Base-by-base conservation (phyloP, 2,329 filamentous ascomycete genomes). In the Raffaelea ambrosiae region DNA sequence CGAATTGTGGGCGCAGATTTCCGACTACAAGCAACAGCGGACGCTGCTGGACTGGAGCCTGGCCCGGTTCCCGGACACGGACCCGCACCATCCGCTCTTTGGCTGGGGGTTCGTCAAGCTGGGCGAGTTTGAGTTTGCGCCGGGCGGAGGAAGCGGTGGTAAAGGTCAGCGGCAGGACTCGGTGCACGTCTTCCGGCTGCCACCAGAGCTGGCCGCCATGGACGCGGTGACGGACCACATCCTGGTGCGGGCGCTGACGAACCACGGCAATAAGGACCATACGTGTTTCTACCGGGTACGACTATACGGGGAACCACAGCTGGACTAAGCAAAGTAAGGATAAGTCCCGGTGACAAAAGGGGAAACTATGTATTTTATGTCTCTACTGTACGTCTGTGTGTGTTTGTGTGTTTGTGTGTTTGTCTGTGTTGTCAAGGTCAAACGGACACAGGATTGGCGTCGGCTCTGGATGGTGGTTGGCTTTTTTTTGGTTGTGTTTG, bases 201-300 rank as follows among this genome's bases (percentile, higher is more conserved):
- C 70, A 51, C 55, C 70, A 16, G 70, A 79, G 49, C 62, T 83
- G 22, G 54, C 61, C n/a, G 59, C 60, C 2, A 62, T 82, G 16
- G 60, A 64, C 5, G 70, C 72, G 14, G 62, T 62, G 16, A 79
- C 79, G 4, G 69, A 72, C 43, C 66, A 74, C 9, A 59, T 84
- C 8, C 59, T 79, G 18, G 60, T 86, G 21, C 67, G 79, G 13
- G 73, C 76, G 2, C 61, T 71, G 48, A 76, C 65, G 57, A 85
- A 85, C 58, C 74, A 81, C 56, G 80, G 81, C 14, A 66, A 70
- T 10, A 59, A 57, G 22, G 65, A 77, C 42, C 79, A 82, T 57
- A 84, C 81, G 3, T 85, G 82, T 59, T 74, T 86, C 56, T 86
- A 85, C 62, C 68, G 81, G 1, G 62, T 83, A n/a, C 66, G 72